Conservation (phyloP, 768 basidiomycete species). For the Xerocomellus dryophilus region DNA sequence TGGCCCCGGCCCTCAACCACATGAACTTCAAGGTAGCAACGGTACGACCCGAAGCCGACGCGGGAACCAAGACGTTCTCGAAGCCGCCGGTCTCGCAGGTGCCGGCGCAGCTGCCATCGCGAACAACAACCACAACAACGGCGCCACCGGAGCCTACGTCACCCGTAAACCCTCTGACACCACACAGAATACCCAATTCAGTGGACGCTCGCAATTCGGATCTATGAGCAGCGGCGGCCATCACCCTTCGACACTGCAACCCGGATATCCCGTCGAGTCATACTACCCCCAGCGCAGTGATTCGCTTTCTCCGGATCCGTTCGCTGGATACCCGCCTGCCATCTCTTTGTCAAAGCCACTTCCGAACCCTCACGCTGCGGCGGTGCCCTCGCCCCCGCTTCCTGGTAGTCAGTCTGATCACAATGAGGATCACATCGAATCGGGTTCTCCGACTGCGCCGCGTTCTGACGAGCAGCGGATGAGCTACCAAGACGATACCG, state of each 20-base stretch:
- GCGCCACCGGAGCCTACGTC: slow-evolving; percentile 7
- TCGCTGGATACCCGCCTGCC: slow-evolving; percentile 27
- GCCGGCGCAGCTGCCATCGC: background rate
- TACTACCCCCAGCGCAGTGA: slow-evolving; percentile 25
- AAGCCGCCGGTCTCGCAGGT: slow-evolving; percentile 27
- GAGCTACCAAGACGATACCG: slow-evolving; percentile 31
- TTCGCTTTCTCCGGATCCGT: slow-evolving; percentile 26
- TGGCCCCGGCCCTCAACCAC: slow-evolving; percentile 26
- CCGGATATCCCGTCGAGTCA: slow-evolving; percentile 26
- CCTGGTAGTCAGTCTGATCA: slow-evolving; percentile 13
- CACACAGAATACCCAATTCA: slow-evolving; percentile 26
- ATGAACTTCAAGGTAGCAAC: slow-evolving; percentile 12
- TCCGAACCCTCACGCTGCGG: slow-evolving; percentile 21
- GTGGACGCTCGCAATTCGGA: slow-evolving; percentile 22
- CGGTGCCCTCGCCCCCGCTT: slow-evolving; percentile 9
- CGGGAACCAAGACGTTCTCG: slow-evolving; percentile 26
- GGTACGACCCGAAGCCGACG: slow-evolving; percentile 22
- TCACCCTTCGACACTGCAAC: slow-evolving; percentile 19
- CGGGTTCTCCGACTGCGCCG: slow-evolving; percentile 3
- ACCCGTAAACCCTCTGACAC: slow-evolving; percentile 26
- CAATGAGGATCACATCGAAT: slow-evolving; percentile 8
- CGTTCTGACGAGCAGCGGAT: slow-evolving; percentile 22
- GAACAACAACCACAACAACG: background rate
- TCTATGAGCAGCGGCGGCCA: slow-evolving; percentile 15
- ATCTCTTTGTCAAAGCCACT: slow-evolving; percentile 1